Evolutionary conservation across 495 filamentous ascomycete genomes (phyloP).

Genomic region (Baudoinia panamericana): DNA sequence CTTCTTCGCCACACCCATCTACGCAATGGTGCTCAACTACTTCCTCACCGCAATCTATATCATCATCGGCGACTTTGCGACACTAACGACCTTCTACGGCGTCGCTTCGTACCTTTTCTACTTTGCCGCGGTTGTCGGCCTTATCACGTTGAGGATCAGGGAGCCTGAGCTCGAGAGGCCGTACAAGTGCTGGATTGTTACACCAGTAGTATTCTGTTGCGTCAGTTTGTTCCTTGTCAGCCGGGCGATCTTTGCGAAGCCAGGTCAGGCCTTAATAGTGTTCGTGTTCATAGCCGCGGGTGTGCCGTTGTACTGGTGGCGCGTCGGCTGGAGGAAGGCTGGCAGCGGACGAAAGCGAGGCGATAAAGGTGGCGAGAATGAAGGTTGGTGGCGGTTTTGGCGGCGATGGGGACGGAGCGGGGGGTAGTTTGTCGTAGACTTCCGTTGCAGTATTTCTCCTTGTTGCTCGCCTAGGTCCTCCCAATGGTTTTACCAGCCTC

Average conservation of each 20-base stretch:
- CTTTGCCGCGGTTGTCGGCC: conserved; percentile 83
- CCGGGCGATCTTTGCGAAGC: conserved; percentile 75
- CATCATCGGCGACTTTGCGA: conserved; percentile 75
- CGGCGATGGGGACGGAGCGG: conserved; percentile 32
- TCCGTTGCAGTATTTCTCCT: too few relatives aligned
- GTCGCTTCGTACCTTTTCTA: conserved; percentile 96
- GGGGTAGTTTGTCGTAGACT: too few relatives aligned
- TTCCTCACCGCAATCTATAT: conserved; percentile 62
- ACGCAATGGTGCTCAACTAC: conserved; percentile 74
- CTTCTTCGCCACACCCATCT: conserved; percentile 71
- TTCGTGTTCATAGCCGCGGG: conserved; percentile 71
- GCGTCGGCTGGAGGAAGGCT: conserved; percentile 48
- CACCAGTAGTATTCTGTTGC: conserved; percentile 95
- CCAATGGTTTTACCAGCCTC: too few relatives aligned
- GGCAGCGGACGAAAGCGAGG: too few relatives aligned
- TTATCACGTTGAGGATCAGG: conserved; percentile 78
- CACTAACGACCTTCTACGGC: conserved; percentile 89
- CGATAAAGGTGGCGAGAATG: conserved; percentile 24
- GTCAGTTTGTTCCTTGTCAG: conserved; percentile 86
- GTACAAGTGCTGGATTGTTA: conserved; percentile 90
- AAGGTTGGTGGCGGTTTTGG: conserved; percentile 49
- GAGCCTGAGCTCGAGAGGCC: conserved; percentile 81
- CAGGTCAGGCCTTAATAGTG: conserved; percentile 78
- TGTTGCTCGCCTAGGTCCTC: too few relatives aligned
- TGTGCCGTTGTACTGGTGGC: conserved; percentile 78